Conservation (phyloP, 1,284 basidiomycete species). For the Athelia psychrophila region DNA sequence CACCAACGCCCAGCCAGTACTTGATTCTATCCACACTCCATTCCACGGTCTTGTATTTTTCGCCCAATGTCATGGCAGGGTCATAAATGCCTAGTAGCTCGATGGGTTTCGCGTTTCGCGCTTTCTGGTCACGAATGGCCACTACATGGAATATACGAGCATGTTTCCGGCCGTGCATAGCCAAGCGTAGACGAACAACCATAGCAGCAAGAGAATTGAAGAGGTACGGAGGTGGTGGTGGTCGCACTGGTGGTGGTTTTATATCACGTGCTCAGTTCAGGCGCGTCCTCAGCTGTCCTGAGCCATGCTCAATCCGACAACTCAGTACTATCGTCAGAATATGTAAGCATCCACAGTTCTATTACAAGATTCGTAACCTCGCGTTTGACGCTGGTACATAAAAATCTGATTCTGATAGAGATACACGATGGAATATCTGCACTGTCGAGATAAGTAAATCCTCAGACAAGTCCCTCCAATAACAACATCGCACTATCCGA, state of each 20-base stretch:
- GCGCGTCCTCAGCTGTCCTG: neutral
- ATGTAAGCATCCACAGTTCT: no score
- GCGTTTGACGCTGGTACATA: no score
- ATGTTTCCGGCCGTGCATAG: slow-evolving; percentile 80
- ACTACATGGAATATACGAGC: slow-evolving; percentile 87
- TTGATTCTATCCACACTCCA: slow-evolving; percentile 91
- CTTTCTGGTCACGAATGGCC: slow-evolving; percentile 73
- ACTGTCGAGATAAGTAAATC: neutral
- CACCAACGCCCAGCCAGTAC: slow-evolving; percentile 88
- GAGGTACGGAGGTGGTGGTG: slow-evolving; percentile 1
- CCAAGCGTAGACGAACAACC: slow-evolving; percentile 84
- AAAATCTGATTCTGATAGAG: neutral
- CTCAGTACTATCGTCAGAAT: no score
- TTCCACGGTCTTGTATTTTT: slow-evolving; percentile 71
- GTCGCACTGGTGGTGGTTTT: neutral
- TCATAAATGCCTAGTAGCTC: slow-evolving; percentile 90
- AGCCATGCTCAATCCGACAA: no score
- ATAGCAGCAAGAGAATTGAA: slow-evolving; percentile 42
- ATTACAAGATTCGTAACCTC: no score
- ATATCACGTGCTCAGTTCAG: neutral
- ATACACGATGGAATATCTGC: neutral
- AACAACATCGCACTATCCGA: no score
- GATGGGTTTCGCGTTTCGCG: slow-evolving; percentile 86
- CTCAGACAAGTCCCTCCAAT: no score
- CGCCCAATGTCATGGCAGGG: slow-evolving; percentile 52